These are phyloP conservation scores for Talaromyces stipitatus DNA, from an alignment of 495 filamentous ascomycete genomes.

Conservation along the genomic window DNA sequence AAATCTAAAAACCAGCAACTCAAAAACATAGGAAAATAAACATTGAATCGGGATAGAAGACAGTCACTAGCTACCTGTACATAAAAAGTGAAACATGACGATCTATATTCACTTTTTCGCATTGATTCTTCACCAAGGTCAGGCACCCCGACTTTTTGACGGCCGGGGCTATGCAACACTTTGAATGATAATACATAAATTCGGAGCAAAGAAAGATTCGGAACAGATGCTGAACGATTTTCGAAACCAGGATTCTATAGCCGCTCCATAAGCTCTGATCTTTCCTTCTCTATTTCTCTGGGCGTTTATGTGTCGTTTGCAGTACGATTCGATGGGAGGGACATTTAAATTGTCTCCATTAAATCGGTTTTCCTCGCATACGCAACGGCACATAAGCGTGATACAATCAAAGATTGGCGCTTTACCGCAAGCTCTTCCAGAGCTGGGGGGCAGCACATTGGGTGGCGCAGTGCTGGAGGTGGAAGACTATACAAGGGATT, in stretches of 20 bases:
- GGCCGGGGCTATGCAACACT: conserved; percentile 2
- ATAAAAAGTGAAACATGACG: conserved; percentile 26
- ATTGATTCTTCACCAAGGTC: neutral
- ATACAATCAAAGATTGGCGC: neutral
- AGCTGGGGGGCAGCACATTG: conserved; percentile 93
- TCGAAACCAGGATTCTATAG: neutral
- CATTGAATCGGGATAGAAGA: conserved; percentile 7
- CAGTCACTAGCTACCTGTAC: conserved; percentile 45
- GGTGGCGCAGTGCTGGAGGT: conserved; percentile 88
- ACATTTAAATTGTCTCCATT: neutral
- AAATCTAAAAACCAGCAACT: conserved; percentile 19
- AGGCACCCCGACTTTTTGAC: neutral
- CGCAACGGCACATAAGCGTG: neutral
- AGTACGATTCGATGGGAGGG: neutral
- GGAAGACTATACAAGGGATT: conserved; percentile 65
- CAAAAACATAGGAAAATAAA: conserved; percentile 23
- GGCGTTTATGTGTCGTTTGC: neutral
- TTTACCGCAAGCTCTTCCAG: conserved; percentile 83
- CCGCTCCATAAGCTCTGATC: neutral
- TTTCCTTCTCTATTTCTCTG: neutral
- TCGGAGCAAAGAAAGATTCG: neutral
- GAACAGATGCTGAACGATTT: neutral
- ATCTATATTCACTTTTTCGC: conserved; percentile 7
- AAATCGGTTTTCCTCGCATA: neutral
- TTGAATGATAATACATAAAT: conserved; percentile 4